A percentile compares a stretch with the other conserved stretches of the same genome.
phyloP scores from a whole-genome alignment of 169 alveolate species.

The Plasmodium coatneyi region DNA sequence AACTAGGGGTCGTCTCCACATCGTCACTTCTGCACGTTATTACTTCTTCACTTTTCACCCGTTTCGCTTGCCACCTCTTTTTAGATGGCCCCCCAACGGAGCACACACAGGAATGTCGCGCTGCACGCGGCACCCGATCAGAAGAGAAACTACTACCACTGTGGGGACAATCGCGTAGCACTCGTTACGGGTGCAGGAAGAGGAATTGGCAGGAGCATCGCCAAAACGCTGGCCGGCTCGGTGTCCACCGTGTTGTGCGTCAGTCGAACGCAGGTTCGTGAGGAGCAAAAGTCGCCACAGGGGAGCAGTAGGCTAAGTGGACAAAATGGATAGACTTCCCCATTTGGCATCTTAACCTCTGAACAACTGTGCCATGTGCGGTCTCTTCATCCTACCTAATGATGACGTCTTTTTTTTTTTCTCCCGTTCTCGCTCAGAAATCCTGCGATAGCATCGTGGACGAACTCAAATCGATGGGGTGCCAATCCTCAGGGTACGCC shows the following conservation, averaged over 20 bases:
- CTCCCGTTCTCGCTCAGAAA: conserved; percentile 36
- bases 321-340: neutral
- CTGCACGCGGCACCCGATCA: neutral
- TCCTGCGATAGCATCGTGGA: conserved; percentile 80
- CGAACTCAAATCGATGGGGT: conserved; percentile 70
- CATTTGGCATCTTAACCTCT: neutral
- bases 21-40: neutral
- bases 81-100: conserved; percentile 35
- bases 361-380: neutral
- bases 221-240: conserved; percentile 76
- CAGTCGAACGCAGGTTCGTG: conserved; percentile 75
- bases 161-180: conserved; percentile 78
- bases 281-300: neutral
- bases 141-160: conserved; percentile 53
- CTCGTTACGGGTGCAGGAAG: conserved; percentile 83
- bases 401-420: neutral
- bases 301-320: neutral
- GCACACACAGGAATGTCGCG: neutral
- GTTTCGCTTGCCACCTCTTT: conserved; percentile 17
- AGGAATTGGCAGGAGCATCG: conserved; percentile 80
- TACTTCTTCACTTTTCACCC: neutral
- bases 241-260: conserved; percentile 79
- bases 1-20: neutral
- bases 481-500: conserved; percentile 73
- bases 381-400: neutral